These are phyloP conservation scores for Furcasterigmium sp. DNA, from an alignment of 2,329 filamentous ascomycete genomes.

Conservation along the genomic window DNA sequence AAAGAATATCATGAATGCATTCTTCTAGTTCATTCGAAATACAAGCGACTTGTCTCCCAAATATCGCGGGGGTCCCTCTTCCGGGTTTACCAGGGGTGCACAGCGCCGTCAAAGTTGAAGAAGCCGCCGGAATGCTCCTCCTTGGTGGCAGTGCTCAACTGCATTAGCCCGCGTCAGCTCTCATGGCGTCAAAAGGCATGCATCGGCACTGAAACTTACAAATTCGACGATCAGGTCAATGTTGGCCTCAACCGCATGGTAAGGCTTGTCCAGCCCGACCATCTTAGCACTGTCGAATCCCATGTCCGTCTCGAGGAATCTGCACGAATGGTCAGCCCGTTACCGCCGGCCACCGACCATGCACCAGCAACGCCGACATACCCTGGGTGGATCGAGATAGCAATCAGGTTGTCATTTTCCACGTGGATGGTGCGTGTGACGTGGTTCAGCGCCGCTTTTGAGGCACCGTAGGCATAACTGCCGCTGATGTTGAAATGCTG, in stretches of 20 bases:
- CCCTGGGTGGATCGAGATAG: conserved; percentile 15
- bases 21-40: too few species aligned
- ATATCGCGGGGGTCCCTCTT: too few species aligned
- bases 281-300: conserved; percentile 14
- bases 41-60: too few species aligned
- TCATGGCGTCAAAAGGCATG: not conserved
- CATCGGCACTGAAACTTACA: not conserved
- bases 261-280: not conserved
- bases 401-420: not conserved
- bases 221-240: not conserved
- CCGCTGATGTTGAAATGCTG: not conserved
- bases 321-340: conserved; percentile 6
- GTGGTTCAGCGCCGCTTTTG: conserved; percentile 25
- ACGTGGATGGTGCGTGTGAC: conserved; percentile 14
- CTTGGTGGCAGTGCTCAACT: conserved; percentile 29
- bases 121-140: conserved; percentile 18
- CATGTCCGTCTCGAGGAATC: conserved; percentile 35
- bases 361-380: conserved; percentile 7
- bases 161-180: not conserved
- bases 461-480: conserved; percentile 19
- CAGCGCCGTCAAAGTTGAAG: conserved; percentile 9
- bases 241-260: not conserved
- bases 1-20: too few species aligned
- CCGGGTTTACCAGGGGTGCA: conserved; percentile 10
- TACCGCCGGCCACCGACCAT: too few species aligned